phyloP scores from a whole-genome alignment of 1,284 basidiomycete genomes.

The Moesziomyces aphidis region DNA sequence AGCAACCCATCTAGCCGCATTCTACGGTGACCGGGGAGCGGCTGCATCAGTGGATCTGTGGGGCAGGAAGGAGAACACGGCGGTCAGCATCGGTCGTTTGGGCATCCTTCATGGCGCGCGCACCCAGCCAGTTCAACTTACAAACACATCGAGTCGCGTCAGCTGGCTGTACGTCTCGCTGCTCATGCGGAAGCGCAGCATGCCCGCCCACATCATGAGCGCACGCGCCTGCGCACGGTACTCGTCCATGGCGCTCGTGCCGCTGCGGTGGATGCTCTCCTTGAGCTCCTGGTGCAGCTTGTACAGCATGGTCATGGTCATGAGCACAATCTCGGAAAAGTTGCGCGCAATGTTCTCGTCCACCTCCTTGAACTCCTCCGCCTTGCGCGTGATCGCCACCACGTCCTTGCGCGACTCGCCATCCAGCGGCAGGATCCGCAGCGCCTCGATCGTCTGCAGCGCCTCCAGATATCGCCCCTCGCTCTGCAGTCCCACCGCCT shows the following conservation, averaged over 20 bases:
- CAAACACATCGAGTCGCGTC: slow-evolving; percentile 64
- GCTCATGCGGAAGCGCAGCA: slow-evolving; percentile 67
- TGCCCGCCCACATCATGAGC: slow-evolving; percentile 67
- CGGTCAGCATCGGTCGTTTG: too few species aligned
- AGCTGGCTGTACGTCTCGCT: slow-evolving; percentile 66
- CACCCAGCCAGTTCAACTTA: too few species aligned
- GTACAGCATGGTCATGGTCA: slow-evolving; percentile 93
- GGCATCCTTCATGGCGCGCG: too few species aligned
- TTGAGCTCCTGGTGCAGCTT: slow-evolving; percentile 63
- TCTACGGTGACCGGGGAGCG: too few species aligned
- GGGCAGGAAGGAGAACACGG: too few species aligned
- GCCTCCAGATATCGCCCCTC: slow-evolving; percentile 80
- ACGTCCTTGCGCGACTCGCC: slow-evolving; percentile 75
- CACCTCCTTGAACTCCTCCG: slow-evolving; percentile 90
- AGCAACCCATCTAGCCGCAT: too few species aligned
- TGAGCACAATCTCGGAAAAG: slow-evolving; percentile 85
- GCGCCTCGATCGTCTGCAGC: slow-evolving; percentile 86
- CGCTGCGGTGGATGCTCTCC: slow-evolving; percentile 56
- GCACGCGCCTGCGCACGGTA: slow-evolving; percentile 62
- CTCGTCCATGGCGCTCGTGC: slow-evolving; percentile 55
- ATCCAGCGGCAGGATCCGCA: slow-evolving; percentile 88
- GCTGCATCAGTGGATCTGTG: slow-evolving; percentile 1
- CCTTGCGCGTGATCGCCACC: slow-evolving; percentile 83
- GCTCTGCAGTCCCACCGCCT: slow-evolving; percentile 82
- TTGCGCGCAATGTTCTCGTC: slow-evolving; percentile 87